Evolutionary conservation across 768 basidiomycete species (phyloP).

Genomic region (Serendipita sp.): DNA sequence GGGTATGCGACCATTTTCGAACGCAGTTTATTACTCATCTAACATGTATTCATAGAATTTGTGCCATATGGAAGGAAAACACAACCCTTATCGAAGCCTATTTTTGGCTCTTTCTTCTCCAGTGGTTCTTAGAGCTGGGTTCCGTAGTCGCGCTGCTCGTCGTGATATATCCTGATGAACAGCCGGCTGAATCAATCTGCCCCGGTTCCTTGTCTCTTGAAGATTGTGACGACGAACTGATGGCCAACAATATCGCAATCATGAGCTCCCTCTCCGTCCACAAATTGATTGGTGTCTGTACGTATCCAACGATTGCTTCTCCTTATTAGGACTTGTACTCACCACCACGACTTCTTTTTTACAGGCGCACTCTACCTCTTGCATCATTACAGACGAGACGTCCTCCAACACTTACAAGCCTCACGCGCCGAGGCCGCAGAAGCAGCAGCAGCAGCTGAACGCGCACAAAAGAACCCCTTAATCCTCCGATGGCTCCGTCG

Average conservation of each 20-base stretch:
- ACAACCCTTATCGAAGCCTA: not conserved
- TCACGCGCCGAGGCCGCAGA: too few relatives aligned
- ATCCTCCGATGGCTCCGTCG: conserved; percentile 3
- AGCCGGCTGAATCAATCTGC: not conserved
- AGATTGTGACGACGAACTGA: not conserved
- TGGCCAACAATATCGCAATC: not conserved
- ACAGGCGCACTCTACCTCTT: not conserved
- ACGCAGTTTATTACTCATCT: not conserved
- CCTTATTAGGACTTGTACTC: not conserved
- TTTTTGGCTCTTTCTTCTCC: not conserved
- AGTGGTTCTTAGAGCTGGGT: not conserved
- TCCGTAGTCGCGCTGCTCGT: not conserved
- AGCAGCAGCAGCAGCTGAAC: too few relatives aligned
- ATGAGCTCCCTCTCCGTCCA: not conserved
- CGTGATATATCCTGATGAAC: not conserved
- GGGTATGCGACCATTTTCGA: not conserved
- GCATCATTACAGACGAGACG: not conserved
- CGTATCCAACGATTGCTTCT: not conserved
- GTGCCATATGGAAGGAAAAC: conserved; percentile 1
- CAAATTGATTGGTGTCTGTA: not conserved
- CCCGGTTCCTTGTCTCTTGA: not conserved
- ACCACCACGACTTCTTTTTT: not conserved
- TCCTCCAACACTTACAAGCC: not conserved
- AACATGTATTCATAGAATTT: not conserved
- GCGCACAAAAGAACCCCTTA: conserved; percentile 1